These are phyloP conservation scores for Suhomyces bolitotheri DNA, from an alignment of 1,139 yeast species.

Conservation along the genomic window DNA sequence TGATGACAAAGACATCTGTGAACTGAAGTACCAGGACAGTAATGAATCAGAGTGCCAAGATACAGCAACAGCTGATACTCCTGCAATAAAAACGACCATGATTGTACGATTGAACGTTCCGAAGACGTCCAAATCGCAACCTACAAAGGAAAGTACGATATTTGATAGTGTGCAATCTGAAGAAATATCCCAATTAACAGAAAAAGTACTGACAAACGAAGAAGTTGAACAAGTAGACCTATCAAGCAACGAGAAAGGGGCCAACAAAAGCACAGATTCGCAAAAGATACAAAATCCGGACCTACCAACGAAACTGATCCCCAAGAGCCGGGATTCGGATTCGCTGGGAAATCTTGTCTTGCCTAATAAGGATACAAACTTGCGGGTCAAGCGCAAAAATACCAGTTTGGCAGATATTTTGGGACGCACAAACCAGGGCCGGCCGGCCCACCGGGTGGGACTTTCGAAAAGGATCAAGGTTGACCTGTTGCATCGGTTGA, in stretches of 20 bases:
- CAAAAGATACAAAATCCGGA: background rate
- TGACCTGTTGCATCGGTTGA: conserved; percentile 32
- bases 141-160: background rate
- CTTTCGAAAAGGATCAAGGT: conserved; percentile 31
- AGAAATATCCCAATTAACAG: no score
- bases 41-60: no score
- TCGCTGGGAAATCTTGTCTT: no score
- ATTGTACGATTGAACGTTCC: no score
- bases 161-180: no score
- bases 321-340: no score
- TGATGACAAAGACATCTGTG: no score
- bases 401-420: conserved; percentile 22
- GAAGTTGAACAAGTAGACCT: background rate
- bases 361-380: background rate
- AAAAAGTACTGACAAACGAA: no score
- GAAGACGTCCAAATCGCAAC: background rate
- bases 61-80: no score
- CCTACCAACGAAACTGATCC: background rate
- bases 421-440: conserved; percentile 17
- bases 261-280: background rate
- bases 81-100: no score
- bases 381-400: conserved; percentile 1
- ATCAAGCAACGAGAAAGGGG: background rate
- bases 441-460: conserved; percentile 28
- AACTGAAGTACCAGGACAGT: no score